phyloP scores from a whole-genome alignment of 2,329 filamentous ascomycete species.

The Xylaria sp. region DNA sequence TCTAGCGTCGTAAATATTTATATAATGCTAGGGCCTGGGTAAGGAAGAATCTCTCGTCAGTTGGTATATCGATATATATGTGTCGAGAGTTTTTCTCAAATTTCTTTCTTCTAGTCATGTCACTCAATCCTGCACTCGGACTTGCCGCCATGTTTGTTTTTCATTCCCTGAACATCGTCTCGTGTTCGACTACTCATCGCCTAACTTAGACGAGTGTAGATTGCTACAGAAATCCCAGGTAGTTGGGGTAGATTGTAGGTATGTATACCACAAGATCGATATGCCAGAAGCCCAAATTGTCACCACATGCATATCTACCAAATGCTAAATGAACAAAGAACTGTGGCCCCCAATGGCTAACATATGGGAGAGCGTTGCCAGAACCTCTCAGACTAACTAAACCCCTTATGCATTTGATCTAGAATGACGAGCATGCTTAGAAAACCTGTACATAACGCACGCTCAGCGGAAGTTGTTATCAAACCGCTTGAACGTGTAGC shows the following conservation, averaged over 20 bases:
- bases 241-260: too few relatives aligned
- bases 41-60: too few relatives aligned
- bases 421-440: background rate
- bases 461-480: conserved; percentile 69
- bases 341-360: background rate
- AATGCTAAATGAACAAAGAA: conserved; percentile 1
- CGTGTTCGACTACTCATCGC: background rate
- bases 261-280: conserved; percentile 1
- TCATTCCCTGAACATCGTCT: background rate
- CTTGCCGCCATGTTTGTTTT: background rate
- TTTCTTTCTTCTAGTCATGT: background rate
- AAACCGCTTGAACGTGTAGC: conserved; percentile 98
- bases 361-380: conserved; percentile 18
- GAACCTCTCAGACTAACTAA: conserved; percentile 8
- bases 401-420: background rate
- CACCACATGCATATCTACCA: conserved; percentile 16
- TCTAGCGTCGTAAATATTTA: too few relatives aligned
- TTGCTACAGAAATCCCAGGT: too few relatives aligned
- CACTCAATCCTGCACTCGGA: background rate
- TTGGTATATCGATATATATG: background rate
- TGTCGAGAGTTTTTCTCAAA: background rate
- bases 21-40: too few relatives aligned
- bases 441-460: conserved; percentile 1
- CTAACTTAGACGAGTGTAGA: too few relatives aligned
- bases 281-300: conserved; percentile 12